These are phyloP conservation scores for Amesomyces nigricolor DNA, from an alignment of 2,329 filamentous ascomycete genomes.

Conservation along the genomic window DNA sequence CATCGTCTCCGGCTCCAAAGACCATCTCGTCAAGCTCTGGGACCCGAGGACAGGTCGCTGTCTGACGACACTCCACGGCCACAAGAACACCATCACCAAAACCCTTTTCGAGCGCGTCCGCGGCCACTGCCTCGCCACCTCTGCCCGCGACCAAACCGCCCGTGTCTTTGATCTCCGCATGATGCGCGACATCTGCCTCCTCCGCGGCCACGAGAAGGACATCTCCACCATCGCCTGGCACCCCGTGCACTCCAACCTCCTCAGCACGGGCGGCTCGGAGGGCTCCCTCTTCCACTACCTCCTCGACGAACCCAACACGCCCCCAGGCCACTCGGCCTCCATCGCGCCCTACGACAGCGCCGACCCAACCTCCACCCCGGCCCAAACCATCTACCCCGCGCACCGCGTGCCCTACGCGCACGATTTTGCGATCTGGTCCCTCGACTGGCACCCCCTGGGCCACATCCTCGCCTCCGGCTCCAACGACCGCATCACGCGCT, in stretches of 20 bases:
- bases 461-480: conserved; percentile 94
- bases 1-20: conserved; percentile 92
- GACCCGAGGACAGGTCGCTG: conserved; percentile 88
- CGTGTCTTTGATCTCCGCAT: conserved; percentile 92
- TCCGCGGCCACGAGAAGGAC: conserved; percentile 94
- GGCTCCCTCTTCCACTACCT: conserved; percentile 90
- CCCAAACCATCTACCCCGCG: conserved; percentile 87
- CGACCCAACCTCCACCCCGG: conserved; percentile 71
- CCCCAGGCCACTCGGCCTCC: conserved; percentile 63
- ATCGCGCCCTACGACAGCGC: conserved; percentile 79
- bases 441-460: conserved; percentile 95
- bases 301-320: conserved; percentile 89
- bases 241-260: conserved; percentile 79
- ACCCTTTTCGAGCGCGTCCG: conserved; percentile 83
- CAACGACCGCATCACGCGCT: conserved; percentile 92
- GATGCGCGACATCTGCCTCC: conserved; percentile 94
- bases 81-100: conserved; percentile 95
- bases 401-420: conserved; percentile 85
- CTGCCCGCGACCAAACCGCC: conserved; percentile 86
- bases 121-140: conserved; percentile 81
- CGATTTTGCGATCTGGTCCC: conserved; percentile 92
- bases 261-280: conserved; percentile 86
- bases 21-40: conserved; percentile 96
- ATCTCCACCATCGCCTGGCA: conserved; percentile 92
- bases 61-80: conserved; percentile 87